Percentiles rank a stretch among this genome's conserved stretches.
Evolutionary conservation across 805 yeast genomes (phyloP).

Genomic region (Suhomyces xylopsoci): DNA sequence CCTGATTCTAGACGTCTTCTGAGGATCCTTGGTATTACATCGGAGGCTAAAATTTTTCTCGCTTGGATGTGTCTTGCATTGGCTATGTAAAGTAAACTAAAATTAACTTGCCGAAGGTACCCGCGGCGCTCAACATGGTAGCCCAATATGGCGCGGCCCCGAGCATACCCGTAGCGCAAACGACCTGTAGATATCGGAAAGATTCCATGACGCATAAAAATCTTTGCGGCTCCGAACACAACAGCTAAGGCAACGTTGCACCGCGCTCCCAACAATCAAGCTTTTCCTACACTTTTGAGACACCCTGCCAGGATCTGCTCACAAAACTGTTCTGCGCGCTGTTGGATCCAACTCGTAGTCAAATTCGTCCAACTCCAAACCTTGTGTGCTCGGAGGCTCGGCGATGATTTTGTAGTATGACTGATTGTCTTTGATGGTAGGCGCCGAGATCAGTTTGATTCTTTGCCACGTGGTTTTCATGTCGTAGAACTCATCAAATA

Average conservation of each 20-base stretch:
- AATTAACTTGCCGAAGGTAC: not conserved
- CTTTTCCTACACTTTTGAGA: not conserved
- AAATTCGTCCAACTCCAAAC: conserved; percentile 24
- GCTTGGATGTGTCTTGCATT: not conserved
- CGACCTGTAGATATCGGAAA: not conserved
- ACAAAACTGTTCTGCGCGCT: not conserved
- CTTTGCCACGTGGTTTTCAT: conserved; percentile 15
- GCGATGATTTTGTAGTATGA: not conserved
- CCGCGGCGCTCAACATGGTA: not conserved
- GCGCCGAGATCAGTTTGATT: conserved; percentile 4
- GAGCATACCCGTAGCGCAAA: not conserved
- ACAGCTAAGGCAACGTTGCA: not conserved
- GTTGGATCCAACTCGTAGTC: conserved; percentile 16
- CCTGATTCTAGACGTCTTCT: not conserved
- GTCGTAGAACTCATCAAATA: conserved; percentile 34
- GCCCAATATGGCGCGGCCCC: not conserved
- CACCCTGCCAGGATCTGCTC: not conserved
- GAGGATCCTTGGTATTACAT: not conserved
- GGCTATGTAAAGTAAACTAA: not conserved
- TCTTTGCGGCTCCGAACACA: not conserved
- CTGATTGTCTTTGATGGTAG: not conserved
- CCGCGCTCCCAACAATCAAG: not conserved
- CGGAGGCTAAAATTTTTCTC: not conserved
- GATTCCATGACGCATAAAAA: not conserved
- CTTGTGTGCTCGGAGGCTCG: conserved; percentile 3